Evolutionary conservation across 2,329 filamentous ascomycete genomes (phyloP).

Genomic region (Metarhizium brunneum): DNA sequence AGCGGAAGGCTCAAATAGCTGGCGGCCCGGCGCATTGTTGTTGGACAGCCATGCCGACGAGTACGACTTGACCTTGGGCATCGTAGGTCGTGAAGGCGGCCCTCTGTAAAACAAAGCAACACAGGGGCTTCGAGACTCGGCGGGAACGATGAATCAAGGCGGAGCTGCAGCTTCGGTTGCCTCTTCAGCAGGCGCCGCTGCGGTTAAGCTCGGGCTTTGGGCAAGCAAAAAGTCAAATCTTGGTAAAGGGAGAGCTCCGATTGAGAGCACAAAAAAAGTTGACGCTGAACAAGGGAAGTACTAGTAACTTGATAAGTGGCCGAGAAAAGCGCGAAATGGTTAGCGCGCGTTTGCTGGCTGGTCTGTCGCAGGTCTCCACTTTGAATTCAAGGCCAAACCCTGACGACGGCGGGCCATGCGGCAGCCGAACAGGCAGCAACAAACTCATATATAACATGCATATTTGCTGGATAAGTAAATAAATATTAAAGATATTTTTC

Average conservation of each 20-base stretch:
- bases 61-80: constrained; percentile 81
- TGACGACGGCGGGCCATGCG: too few relatives aligned
- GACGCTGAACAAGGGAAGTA: not conserved
- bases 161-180: not conserved
- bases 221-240: not conserved
- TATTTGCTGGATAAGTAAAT: too few relatives aligned
- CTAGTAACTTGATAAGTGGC: not conserved
- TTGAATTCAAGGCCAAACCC: too few relatives aligned
- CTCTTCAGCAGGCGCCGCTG: not conserved
- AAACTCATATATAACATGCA: too few relatives aligned
- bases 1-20: constrained; percentile 56
- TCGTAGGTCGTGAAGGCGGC: constrained; percentile 28
- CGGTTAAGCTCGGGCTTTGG: not conserved
- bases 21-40: constrained; percentile 60
- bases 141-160: not conserved
- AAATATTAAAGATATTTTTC: too few relatives aligned
- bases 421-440: too few relatives aligned
- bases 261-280: not conserved
- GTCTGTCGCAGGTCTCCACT: not conserved
- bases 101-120: not conserved
- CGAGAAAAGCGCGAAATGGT: not conserved
- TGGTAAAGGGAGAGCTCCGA: not conserved
- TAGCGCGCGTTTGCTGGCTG: not conserved
- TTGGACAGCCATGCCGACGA: constrained; percentile 80
- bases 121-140: not conserved